Conservation (phyloP, 768 basidiomycete genomes). For the Boletus huronensis region DNA sequence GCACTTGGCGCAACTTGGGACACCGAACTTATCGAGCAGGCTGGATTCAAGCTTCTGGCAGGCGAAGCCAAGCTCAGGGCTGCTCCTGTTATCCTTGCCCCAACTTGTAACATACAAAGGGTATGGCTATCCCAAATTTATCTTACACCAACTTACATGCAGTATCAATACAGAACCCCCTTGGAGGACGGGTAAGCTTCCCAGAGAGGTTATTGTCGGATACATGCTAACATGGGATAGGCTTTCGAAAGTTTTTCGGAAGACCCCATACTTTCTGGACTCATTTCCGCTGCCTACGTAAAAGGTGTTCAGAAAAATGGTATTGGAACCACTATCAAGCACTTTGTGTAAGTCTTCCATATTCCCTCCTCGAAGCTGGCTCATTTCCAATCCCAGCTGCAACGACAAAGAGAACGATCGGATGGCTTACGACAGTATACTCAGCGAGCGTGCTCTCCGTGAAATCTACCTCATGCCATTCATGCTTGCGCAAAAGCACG, state of each 20-base stretch:
- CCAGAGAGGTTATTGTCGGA: not conserved
- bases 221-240: constrained; percentile 31
- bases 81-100: constrained; percentile 69
- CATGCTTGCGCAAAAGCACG: constrained; percentile 51
- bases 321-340: constrained; percentile 75
- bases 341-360: constrained; percentile 57
- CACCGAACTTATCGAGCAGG: constrained; percentile 54
- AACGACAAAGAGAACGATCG: constrained; percentile 85
- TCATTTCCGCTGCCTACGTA: constrained; percentile 68
- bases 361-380: not conserved
- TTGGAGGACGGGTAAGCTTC: constrained; percentile 58
- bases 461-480: constrained; percentile 63
- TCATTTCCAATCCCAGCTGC: constrained; percentile 36
- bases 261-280: constrained; percentile 71
- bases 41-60: constrained; percentile 64
- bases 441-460: constrained; percentile 50
- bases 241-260: constrained; percentile 80
- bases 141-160: not conserved
- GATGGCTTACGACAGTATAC: constrained; percentile 52
- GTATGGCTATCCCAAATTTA: constrained; percentile 33
- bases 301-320: constrained; percentile 75
- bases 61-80: constrained; percentile 68
- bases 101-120: constrained; percentile 83
- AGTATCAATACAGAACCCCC: constrained; percentile 47
- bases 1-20: constrained; percentile 78